phyloP scores from a whole-genome alignment of 73 alveolate genomes.

The Tetrahymena malaccensis region DNA sequence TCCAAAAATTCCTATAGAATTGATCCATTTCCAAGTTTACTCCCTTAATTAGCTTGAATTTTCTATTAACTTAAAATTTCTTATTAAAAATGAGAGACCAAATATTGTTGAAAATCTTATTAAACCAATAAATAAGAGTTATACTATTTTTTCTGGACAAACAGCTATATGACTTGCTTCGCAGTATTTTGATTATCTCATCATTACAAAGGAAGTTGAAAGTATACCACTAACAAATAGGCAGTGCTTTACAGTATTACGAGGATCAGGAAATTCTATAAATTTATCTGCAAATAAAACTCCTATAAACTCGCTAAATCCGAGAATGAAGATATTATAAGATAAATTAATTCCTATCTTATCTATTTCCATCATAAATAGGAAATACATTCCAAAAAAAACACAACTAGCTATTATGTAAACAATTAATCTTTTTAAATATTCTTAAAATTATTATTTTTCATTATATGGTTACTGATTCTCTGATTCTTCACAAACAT shows the following conservation, averaged over 20 bases:
- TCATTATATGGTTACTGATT: not conserved
- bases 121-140: not conserved
- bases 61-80: not conserved
- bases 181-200: not conserved
- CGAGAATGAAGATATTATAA: not conserved
- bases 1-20: not conserved
- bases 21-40: not conserved
- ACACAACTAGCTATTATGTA: not conserved
- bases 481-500: not conserved
- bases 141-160: not conserved
- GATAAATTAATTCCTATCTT: not conserved
- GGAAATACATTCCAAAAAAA: not conserved
- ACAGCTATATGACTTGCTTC: not conserved
- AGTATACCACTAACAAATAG: not conserved
- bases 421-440: not conserved
- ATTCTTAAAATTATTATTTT: not conserved
- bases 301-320: not conserved
- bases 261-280: not conserved
- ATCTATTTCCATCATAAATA: not conserved
- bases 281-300: not conserved
- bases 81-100: not conserved
- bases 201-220: not conserved
- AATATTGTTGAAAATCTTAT: not conserved
- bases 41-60: not conserved
- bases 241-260: not conserved